Base-by-base conservation (phyloP, 163 green algal genomes). In the Trebouxiophyceae sp. region DNA sequence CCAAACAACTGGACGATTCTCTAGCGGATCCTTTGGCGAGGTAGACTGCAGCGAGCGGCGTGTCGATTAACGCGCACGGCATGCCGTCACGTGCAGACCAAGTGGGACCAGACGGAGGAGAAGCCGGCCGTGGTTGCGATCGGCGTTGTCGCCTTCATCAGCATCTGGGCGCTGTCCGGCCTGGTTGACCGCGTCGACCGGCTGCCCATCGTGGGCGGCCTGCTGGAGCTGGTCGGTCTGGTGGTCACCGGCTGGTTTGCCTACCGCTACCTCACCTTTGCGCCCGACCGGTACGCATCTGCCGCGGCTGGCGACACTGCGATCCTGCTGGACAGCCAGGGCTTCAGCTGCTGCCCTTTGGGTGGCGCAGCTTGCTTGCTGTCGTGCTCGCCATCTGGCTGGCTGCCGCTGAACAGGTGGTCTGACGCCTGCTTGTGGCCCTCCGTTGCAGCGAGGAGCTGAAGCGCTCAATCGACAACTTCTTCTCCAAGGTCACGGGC, bases 21-120 rank as follows among this genome's bases (percentile, higher is more conserved):
- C n/a, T n/a, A n/a, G n/a, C n/a, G n/a, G n/a, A n/a, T n/a, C n/a
- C n/a, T n/a, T n/a, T n/a, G n/a, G n/a, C n/a, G n/a, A n/a, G n/a
- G n/a, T n/a, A n/a, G n/a, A n/a, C n/a, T n/a, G n/a, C n/a, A n/a
- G n/a, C n/a, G n/a, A n/a, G n/a, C n/a, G n/a, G n/a, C n/a, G n/a
- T n/a, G n/a, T n/a, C n/a, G n/a, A n/a, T n/a, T n/a, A n/a, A n/a
- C n/a, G n/a, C n/a, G n/a, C n/a, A n/a, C n/a, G n/a, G n/a, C n/a
- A n/a, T n/a, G n/a, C n/a, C n/a, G n/a, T n/a, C n/a, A n/a, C n/a
- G 39, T 50, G 19, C 39, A 50, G 39, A 16, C 39, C 39, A 50
- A 50, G 39, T 89, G 83, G 83, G 78, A 86, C 27, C 57, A 66
- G 5, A 78, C 67, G n/a, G 78, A 87, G 27, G 69, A 76, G 57